Evolutionary conservation across 306 rosid genomes (phyloP), one percentile per base, ranked within the genome.

Genomic region (Prunus mira): DNA sequence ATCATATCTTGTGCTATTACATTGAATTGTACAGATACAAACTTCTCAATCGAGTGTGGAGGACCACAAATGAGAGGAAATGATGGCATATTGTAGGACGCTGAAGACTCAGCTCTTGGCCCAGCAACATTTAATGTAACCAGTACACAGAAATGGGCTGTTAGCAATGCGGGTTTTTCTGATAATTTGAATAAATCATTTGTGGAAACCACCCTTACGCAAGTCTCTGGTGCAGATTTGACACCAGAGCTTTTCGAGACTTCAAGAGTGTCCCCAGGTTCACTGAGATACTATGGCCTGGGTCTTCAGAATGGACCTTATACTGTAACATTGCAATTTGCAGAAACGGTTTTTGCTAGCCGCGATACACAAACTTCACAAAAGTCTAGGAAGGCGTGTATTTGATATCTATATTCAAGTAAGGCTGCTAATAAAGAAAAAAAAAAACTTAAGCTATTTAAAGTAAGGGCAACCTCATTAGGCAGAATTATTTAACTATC

Each of bases 391-490:
- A 52, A 82, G 88, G 47, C 89, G 88, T 57, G 72, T 86, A n/a
- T 89, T 89, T 72, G 84, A 86, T 58, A 79, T 89, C 81, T 86
- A 86, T 67, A 80, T 85, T 60, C 89, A 87, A 89, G 93, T 89
- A 51, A 46, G 34, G 2, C 12, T 60, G 25, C n/a, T 24, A 6
- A 17, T 6, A 1, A n/a, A 62, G 1, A 4, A 30, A 4, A 30
- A 4, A 30, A 30, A 30, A 30, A 30, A 30, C 32, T 30, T 0
- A 30, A 30, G 34, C 41, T 34, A 34, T 5, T 34, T 34, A 0
- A 34, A 34, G 41, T 34, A 1, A 34, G 1, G 41, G 7, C 41
- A 34, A 34, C 41, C 41, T 34, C 2, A 34, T 34, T 34, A 34
- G 41, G 1, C 41, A 34, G 41, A 34, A 34, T 34, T 34, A 34